Evolutionary conservation across 208 protist genomes (phyloP).

Genomic region (Crithidia brevicula): DNA sequence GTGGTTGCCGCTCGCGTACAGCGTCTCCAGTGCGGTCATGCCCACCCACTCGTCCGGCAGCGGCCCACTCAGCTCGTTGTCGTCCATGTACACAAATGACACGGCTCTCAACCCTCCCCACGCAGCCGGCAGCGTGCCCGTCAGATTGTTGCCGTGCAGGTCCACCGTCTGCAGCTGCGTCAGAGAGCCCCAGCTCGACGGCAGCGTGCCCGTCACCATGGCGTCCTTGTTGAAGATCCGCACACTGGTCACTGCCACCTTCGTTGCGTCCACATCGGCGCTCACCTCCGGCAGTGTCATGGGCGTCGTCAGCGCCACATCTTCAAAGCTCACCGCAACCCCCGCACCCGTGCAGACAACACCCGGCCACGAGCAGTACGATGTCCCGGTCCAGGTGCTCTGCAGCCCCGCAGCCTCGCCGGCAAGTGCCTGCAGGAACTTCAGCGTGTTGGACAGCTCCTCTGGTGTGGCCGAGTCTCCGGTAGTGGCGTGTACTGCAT

Average conservation of each 20-base stretch:
- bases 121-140: neutral
- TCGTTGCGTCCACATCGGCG: neutral
- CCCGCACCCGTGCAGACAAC: neutral
- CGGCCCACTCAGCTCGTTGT: neutral
- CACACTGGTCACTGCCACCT: neutral
- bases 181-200: neutral
- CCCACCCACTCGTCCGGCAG: neutral
- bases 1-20: neutral
- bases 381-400: neutral
- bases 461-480: too few relatives aligned
- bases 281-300: constrained; percentile 1
- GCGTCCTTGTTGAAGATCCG: neutral
- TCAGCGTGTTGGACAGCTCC: neutral
- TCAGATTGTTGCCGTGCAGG: neutral
- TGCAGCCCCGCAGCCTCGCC: neutral
- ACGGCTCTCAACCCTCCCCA: neutral
- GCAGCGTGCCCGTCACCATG: constrained; percentile 2
- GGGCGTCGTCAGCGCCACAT: neutral
- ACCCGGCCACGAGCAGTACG: neutral
- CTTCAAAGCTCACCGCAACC: neutral
- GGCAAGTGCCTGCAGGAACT: neutral
- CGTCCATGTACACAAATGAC: neutral
- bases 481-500: too few relatives aligned
- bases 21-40: neutral
- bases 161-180: neutral